Percentiles rank a stretch among this genome's conserved stretches.
These are phyloP conservation scores for Syzygium aqueum DNA, from an alignment of 345 rosid genomes.

Conservation along the genomic window DNA sequence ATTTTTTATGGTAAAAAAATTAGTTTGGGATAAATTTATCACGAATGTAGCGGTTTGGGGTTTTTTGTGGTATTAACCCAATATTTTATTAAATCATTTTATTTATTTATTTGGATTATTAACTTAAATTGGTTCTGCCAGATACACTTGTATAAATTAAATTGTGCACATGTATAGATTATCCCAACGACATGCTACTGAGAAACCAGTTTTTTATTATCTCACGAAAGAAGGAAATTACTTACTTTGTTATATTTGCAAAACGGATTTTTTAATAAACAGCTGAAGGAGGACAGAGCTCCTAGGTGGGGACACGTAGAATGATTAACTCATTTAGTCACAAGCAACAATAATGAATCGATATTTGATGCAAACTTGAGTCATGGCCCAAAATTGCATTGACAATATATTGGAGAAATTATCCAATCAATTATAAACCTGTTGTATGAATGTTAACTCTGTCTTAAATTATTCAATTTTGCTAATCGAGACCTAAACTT, in stretches of 20 bases:
- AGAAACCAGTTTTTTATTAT: no score
- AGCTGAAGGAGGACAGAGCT: background rate
- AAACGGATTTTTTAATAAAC: background rate
- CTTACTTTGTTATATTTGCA: background rate
- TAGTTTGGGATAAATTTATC: fast-evolving
- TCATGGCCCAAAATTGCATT: background rate
- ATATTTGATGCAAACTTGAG: background rate
- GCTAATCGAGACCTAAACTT: no score
- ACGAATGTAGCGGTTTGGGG: fast-evolving
- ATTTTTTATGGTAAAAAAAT: fast-evolving
- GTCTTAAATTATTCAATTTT: no score
- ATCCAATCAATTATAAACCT: no score
- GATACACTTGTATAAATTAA: no score
- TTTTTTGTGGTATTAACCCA: fast-evolving
- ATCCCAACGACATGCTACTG: no score
- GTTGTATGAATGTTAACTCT: no score
- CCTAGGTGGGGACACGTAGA: background rate
- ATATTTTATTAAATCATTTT: no score
- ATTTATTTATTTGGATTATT: no score
- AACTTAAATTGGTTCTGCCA: no score
- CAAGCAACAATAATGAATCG: background rate
- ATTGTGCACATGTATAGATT: no score
- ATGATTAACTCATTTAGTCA: background rate
- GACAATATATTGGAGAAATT: background rate
- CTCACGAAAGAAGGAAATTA: background rate